phyloP scores from a whole-genome alignment of 1,139 yeast species.

The Diutina neorugosa region DNA sequence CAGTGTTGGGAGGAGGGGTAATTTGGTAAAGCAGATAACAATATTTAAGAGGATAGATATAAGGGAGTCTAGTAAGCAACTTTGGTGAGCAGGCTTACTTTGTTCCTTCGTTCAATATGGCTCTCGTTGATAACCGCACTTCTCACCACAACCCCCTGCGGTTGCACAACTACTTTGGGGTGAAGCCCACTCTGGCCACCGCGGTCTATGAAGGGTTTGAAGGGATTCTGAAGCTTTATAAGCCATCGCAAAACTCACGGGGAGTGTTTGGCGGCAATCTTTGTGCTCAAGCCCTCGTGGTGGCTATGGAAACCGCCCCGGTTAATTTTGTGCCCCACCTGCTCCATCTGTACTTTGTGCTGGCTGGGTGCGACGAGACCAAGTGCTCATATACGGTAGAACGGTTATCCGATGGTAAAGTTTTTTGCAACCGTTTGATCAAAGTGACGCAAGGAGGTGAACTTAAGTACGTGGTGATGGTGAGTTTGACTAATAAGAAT shows the following conservation, averaged over 20 bases:
- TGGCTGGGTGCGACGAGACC: slow-evolving; percentile 16
- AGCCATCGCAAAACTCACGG: slow-evolving; percentile 20
- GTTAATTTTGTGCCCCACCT: slow-evolving; percentile 29
- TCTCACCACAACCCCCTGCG: background rate
- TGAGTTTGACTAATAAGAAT: slow-evolving; percentile 35
- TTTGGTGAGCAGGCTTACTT: background rate
- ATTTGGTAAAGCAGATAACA: background rate
- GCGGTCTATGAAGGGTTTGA: background rate
- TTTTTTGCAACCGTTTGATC: slow-evolving; percentile 46
- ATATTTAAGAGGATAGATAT: background rate
- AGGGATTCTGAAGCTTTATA: slow-evolving; percentile 14
- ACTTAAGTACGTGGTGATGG: slow-evolving; percentile 39
- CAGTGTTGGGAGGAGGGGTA: slow-evolving; percentile 3
- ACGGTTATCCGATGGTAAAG: slow-evolving; percentile 38
- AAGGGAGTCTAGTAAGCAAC: background rate
- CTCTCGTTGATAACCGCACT: background rate
- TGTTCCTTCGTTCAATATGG: background rate
- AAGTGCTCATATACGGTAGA: slow-evolving; percentile 25
- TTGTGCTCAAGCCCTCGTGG: slow-evolving; percentile 29
- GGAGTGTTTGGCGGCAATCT: slow-evolving; percentile 33
- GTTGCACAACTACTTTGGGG: background rate
- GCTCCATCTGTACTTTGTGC: slow-evolving; percentile 28
- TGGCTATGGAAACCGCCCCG: slow-evolving; percentile 20
- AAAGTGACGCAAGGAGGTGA: slow-evolving; percentile 41
- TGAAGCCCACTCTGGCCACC: background rate